Conservation (phyloP, 2,329 filamentous ascomycete genomes). For the Pseudohalonectria lignicola region DNA sequence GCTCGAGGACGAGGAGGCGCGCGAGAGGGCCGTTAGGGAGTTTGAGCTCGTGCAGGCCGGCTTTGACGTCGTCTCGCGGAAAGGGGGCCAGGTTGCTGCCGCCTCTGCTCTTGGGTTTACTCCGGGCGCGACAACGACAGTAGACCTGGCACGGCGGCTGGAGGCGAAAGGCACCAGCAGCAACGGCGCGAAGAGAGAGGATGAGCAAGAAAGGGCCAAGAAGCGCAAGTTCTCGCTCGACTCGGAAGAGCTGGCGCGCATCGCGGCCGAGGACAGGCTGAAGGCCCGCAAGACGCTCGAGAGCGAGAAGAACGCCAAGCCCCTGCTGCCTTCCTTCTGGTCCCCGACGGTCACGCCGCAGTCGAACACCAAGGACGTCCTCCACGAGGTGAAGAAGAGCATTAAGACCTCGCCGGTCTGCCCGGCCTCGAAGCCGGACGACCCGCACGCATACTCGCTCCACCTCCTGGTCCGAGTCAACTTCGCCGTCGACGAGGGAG, state of each 20-base stretch:
- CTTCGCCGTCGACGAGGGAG: conserved; percentile 61
- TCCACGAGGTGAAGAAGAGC: conserved; percentile 47
- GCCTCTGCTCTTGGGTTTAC: too few relatives aligned
- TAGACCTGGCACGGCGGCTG: too few relatives aligned
- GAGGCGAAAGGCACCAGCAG: conserved; percentile 24
- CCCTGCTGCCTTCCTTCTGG: conserved; percentile 80
- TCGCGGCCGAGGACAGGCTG: conserved; percentile 57
- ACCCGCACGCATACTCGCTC: conserved; percentile 64
- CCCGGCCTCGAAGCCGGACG: conserved; percentile 57
- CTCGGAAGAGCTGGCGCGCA: conserved; percentile 61
- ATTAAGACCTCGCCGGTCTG: conserved; percentile 62
- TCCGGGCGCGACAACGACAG: too few relatives aligned
- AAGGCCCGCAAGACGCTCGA: conserved; percentile 62
- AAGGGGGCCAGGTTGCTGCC: conserved; percentile 13
- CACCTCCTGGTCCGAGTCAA: conserved; percentile 66
- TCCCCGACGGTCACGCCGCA: conserved; percentile 72
- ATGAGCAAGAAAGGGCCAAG: conserved; percentile 28
- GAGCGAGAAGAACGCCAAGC: conserved; percentile 58
- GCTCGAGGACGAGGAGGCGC: conserved; percentile 57
- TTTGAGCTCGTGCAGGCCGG: conserved; percentile 83
- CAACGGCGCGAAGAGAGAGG: conserved; percentile 21
- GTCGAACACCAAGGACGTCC: conserved; percentile 44
- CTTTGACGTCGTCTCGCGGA: conserved; percentile 24
- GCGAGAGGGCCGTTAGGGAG: conserved; percentile 59
- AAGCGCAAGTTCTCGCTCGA: conserved; percentile 76